phyloP scores from a whole-genome alignment of 768 basidiomycete genomes.

The Leccinum rimulosum region DNA sequence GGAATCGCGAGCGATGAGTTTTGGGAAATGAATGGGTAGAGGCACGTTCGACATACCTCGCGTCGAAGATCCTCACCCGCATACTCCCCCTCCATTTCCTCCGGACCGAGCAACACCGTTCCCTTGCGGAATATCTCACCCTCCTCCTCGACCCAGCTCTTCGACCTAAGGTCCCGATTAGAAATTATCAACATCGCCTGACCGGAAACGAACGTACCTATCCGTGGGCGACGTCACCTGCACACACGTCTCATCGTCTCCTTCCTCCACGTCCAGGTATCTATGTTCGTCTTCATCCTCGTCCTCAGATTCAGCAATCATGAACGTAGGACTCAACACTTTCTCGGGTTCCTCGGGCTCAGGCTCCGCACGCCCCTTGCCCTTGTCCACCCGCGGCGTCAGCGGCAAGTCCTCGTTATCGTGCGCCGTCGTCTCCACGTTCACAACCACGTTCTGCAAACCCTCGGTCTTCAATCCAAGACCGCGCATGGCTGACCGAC shows the following conservation, averaged over 20 bases:
- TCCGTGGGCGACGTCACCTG: conserved; percentile 38
- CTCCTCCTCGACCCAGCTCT: conserved; percentile 89
- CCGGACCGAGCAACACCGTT: conserved; percentile 70
- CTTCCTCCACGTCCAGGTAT: conserved; percentile 36
- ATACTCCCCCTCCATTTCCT: conserved; percentile 88
- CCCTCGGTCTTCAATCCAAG: neutral
- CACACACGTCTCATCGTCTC: conserved; percentile 22
- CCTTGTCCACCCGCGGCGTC: conserved; percentile 74
- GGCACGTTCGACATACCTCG: conserved; percentile 49
- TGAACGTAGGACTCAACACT: conserved; percentile 67
- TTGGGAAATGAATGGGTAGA: neutral
- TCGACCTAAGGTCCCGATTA: conserved; percentile 45
- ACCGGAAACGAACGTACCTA: conserved; percentile 38
- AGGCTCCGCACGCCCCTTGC: conserved; percentile 69
- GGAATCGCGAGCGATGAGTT: neutral
- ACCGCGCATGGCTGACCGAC: neutral
- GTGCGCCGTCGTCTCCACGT: neutral
- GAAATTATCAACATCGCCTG: neutral
- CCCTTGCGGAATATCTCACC: conserved; percentile 96
- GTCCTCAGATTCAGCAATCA: conserved; percentile 50
- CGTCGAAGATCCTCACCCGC: conserved; percentile 85
- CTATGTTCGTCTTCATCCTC: conserved; percentile 43
- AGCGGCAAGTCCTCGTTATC: conserved; percentile 28
- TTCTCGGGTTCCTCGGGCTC: conserved; percentile 67
- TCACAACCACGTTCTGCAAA: neutral